Evolutionary conservation across 306 rosid genomes (phyloP).

Genomic region (Albizia julibrissin): DNA sequence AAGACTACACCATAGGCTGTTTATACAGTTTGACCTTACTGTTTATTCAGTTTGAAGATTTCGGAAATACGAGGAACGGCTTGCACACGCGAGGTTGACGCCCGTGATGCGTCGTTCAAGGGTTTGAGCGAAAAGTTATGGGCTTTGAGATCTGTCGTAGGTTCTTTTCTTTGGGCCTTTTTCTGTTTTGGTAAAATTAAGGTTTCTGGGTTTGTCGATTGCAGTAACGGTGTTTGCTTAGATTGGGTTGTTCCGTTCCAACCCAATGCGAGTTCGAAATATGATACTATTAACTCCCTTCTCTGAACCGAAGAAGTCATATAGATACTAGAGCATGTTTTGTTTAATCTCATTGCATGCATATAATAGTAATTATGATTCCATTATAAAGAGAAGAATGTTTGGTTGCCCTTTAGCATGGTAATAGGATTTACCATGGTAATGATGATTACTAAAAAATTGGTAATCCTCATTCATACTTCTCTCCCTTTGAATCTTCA

Average conservation of each 20-base stretch:
- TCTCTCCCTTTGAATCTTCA: too few species aligned
- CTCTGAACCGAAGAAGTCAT: too few species aligned
- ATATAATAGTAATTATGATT: too few species aligned
- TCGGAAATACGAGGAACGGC: slow-evolving; percentile 32
- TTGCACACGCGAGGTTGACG: not conserved
- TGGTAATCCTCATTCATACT: too few species aligned
- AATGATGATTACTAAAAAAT: too few species aligned
- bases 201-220: not conserved
- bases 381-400: too few species aligned
- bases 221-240: not conserved
- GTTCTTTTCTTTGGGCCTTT: slow-evolving; percentile 5
- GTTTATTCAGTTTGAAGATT: not conserved
- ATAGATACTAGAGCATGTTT: too few species aligned
- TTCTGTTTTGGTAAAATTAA: slow-evolving; percentile 22
- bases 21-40: slow-evolving; percentile 38
- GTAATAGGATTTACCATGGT: too few species aligned
- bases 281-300: too few species aligned
- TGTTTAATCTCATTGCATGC: too few species aligned
- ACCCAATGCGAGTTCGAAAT: not conserved
- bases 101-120: not conserved
- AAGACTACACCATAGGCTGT: slow-evolving; percentile 18
- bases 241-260: not conserved
- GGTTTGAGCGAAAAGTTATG: not conserved
- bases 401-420: too few species aligned
- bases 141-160: not conserved